Percentiles rank a stretch among this genome's conserved stretches.
Evolutionary conservation across 164 flowering plant species (phyloP).

Genomic region (Nymphaea colorata): DNA sequence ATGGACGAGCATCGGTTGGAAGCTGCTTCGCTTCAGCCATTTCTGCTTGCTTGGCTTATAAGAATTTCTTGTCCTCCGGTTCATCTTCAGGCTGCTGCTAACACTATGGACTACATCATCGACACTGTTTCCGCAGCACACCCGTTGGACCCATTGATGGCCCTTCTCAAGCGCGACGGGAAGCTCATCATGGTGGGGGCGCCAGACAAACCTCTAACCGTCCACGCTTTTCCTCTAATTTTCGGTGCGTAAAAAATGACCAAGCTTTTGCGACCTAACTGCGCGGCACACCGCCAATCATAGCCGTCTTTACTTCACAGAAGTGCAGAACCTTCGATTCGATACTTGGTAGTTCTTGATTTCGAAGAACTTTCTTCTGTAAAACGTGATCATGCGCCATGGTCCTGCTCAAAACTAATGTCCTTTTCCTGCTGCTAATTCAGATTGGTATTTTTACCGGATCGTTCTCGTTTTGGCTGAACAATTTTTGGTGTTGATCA

Average conservation of each 20-base stretch:
- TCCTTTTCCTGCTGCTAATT: no score
- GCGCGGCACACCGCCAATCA: no score
- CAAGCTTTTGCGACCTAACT: no score
- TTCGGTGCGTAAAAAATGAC: conserved; percentile 20
- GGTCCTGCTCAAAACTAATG: no score
- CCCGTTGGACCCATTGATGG: conserved; percentile 30
- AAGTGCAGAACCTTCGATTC: no score
- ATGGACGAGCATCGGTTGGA: neutral
- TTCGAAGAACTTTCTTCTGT: neutral
- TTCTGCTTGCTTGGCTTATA: neutral
- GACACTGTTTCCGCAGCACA: conserved; percentile 51
- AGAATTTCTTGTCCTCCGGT: neutral
- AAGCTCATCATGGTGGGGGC: conserved; percentile 48
- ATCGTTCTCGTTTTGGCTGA: no score
- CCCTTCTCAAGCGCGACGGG: conserved; percentile 34
- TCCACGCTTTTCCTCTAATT: conserved; percentile 28
- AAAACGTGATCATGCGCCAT: no score
- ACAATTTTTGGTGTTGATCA: neutral
- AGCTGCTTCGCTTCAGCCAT: neutral
- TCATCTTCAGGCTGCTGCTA: conserved; percentile 28
- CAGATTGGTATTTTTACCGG: no score
- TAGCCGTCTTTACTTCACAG: no score
- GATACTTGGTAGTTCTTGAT: no score
- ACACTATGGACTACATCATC: conserved; percentile 44
- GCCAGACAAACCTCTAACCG: conserved; percentile 36